Conservation (phyloP, 2,329 filamentous ascomycete species). For the Talaromyces sp. region DNA sequence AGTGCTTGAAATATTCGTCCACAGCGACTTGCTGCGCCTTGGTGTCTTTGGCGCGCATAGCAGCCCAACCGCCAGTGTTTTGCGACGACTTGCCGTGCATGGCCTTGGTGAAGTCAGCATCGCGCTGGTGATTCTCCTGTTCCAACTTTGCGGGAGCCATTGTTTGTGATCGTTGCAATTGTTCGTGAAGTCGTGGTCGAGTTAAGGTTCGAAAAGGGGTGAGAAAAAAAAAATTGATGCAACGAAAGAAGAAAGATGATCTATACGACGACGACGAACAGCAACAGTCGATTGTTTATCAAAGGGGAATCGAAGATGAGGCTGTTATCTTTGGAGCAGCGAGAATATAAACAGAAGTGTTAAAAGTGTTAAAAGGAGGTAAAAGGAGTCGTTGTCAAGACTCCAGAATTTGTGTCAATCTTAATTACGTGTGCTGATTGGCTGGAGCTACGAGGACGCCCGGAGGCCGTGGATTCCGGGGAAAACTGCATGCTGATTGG, state of each 20-base stretch:
- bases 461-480: slow-evolving; percentile 13
- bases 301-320: neutral
- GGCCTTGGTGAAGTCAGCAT: slow-evolving; percentile 87
- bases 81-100: slow-evolving; percentile 71
- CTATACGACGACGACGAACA: neutral
- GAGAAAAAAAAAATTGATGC: slow-evolving; percentile 20
- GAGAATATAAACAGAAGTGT: neutral
- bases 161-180: slow-evolving; percentile 10
- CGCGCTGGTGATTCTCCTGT: slow-evolving; percentile 75
- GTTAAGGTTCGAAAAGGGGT: slow-evolving; percentile 7
- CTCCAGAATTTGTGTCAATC: slow-evolving; percentile 4
- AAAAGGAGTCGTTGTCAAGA: slow-evolving; percentile 4
- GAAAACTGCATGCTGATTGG: slow-evolving; percentile 2
- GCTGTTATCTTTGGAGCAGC: neutral
- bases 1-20: slow-evolving; percentile 95
- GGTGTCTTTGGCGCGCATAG: slow-evolving; percentile 81
- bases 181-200: slow-evolving; percentile 16
- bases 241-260: neutral
- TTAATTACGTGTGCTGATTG: neutral
- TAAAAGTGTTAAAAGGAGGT: neutral
- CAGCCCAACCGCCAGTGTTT: slow-evolving; percentile 67
- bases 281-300: neutral
- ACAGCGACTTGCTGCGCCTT: slow-evolving; percentile 75
- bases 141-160: slow-evolving; percentile 64
- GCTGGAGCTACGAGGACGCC: neutral